phyloP scores from a whole-genome alignment of 176 grass and related monocot species.

The Hsuehochloa calcarea region DNA sequence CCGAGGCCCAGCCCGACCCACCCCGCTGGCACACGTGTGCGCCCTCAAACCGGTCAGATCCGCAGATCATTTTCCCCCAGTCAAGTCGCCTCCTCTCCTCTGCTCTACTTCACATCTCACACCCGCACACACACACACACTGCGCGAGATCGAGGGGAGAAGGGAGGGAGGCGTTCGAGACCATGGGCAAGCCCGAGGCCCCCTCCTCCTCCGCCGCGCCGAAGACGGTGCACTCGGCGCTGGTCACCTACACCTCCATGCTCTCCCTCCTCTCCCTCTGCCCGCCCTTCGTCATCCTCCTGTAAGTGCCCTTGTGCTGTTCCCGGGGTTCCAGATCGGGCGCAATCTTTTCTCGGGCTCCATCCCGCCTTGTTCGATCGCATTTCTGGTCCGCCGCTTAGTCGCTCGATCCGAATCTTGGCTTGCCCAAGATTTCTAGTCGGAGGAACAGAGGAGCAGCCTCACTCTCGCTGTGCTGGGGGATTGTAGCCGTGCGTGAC shows the following conservation, averaged over 20 bases:
- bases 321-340: background rate
- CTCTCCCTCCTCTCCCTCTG: constrained; percentile 87
- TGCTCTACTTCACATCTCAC: background rate
- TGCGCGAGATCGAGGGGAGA: constrained; percentile 16
- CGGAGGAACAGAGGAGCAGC: background rate
- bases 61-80: background rate
- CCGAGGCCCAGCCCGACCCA: background rate
- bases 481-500: background rate
- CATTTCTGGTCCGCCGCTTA: background rate
- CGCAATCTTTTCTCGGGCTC: background rate
- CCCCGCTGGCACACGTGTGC: constrained; percentile 14
- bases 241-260: constrained; percentile 92
- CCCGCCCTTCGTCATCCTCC: constrained; percentile 96
- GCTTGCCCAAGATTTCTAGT: background rate
- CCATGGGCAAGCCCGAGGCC: constrained; percentile 42
- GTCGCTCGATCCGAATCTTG: background rate
- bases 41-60: background rate
- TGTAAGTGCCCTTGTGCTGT: constrained; percentile 48
- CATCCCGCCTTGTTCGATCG: background rate
- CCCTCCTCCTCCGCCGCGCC: background rate
- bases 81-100: too few species aligned
- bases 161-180: background rate
- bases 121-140: background rate
- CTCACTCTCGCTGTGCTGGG: background rate
- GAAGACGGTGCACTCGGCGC: constrained; percentile 78